Evolutionary conservation across 306 rosid species (phyloP).

Genomic region (Lathyrus tuberosus): DNA sequence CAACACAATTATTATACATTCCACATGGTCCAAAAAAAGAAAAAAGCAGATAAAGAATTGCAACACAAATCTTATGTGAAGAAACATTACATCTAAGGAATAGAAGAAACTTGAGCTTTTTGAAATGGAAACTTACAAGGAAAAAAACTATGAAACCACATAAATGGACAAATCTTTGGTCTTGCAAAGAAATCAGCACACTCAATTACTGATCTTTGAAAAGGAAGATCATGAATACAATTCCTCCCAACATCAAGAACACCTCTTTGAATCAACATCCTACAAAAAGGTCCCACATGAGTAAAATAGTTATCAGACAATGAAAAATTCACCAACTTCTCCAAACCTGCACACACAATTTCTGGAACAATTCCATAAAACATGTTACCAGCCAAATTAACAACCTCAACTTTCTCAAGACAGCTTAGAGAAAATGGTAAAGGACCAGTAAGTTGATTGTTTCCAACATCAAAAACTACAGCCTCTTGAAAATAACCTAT

Average conservation of each 20-base stretch:
- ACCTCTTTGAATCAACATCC: slow-evolving; percentile 68
- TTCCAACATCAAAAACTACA: slow-evolving; percentile 62
- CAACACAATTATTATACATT: slow-evolving; percentile 37
- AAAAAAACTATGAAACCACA: slow-evolving; percentile 52
- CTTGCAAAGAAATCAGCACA: slow-evolving; percentile 63
- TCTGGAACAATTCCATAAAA: slow-evolving; percentile 82
- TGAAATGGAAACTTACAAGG: slow-evolving; percentile 61
- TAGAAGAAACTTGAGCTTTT: slow-evolving; percentile 30
- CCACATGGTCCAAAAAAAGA: slow-evolving; percentile 1
- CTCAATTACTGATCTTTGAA: slow-evolving; percentile 65
- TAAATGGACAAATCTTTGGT: slow-evolving; percentile 61
- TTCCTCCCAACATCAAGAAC: slow-evolving; percentile 66
- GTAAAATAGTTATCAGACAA: slow-evolving; percentile 63
- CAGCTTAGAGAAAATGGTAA: slow-evolving; percentile 75
- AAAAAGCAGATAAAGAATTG: slow-evolving; percentile 4
- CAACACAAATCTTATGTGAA: slow-evolving; percentile 5
- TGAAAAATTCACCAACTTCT: slow-evolving; percentile 63
- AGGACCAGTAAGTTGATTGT: slow-evolving; percentile 76
- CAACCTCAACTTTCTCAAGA: slow-evolving; percentile 60
- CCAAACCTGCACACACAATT: slow-evolving; percentile 56
- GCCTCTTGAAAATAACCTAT: slow-evolving; percentile 67
- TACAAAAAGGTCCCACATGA: slow-evolving; percentile 67
- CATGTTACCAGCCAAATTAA: slow-evolving; percentile 62
- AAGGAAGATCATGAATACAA: slow-evolving; percentile 77
- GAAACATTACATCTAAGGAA: slow-evolving; percentile 41